Evolutionary conservation across 164 flowering plant species (phyloP).

Genomic region (Annona squamosa): DNA sequence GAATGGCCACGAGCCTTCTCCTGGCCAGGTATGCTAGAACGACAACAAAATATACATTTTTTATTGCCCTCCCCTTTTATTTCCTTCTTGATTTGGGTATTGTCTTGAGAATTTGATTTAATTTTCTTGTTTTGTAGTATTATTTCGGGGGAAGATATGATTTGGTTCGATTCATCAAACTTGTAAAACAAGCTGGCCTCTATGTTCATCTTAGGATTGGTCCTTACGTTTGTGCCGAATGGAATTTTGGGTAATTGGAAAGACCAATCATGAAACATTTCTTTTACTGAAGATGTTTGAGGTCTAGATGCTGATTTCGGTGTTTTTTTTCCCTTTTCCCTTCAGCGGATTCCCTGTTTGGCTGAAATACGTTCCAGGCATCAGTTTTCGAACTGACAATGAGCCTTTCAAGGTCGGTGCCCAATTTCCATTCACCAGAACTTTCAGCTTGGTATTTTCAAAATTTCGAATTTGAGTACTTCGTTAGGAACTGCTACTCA

Average conservation of each 20-base stretch:
- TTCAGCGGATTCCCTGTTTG: conserved; percentile 98
- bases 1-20: conserved; percentile 85
- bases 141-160: conserved; percentile 78
- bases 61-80: background rate
- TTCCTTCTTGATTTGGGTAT: background rate
- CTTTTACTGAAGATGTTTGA: background rate
- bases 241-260: conserved; percentile 72
- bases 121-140: conserved; percentile 33
- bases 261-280: background rate
- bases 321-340: conserved; percentile 5
- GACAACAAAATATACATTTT: background rate
- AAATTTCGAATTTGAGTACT: too few relatives aligned
- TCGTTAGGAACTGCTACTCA: background rate
- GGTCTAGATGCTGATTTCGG: background rate
- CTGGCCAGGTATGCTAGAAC: conserved; percentile 41
- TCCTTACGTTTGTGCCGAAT: conserved; percentile 79
- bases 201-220: conserved; percentile 81
- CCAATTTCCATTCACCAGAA: background rate
- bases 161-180: conserved; percentile 61
- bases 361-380: conserved; percentile 88
- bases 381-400: conserved; percentile 86
- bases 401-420: conserved; percentile 85
- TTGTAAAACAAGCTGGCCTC: conserved; percentile 69
- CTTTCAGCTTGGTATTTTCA: background rate
- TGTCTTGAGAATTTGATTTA: background rate